Percentiles rank a stretch among this genome's conserved stretches.
Evolutionary conservation across 2,329 filamentous ascomycete genomes (phyloP).

Genomic region (Leptodontidium sp.): DNA sequence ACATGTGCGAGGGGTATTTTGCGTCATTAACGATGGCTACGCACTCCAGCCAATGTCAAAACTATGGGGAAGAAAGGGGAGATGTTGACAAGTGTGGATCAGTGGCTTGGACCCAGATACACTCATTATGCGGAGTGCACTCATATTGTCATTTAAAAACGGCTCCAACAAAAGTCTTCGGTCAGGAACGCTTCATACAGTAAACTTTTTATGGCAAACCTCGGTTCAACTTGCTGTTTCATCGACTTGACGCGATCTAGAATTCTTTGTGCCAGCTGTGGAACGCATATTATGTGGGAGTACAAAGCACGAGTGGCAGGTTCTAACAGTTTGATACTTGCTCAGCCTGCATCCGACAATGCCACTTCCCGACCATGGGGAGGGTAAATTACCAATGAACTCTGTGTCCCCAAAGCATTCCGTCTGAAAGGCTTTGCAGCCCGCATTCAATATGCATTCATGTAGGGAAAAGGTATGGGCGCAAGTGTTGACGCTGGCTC

Average conservation of each 20-base stretch:
- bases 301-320: background rate
- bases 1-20: too few species aligned
- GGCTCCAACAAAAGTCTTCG: too few species aligned
- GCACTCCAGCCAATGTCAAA: too few species aligned
- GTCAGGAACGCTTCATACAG: too few species aligned
- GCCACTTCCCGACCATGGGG: background rate
- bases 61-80: too few species aligned
- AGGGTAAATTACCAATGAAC: background rate
- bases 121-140: too few species aligned
- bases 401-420: background rate
- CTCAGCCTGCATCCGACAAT: background rate
- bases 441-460: background rate
- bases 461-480: background rate
- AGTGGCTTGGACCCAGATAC: too few species aligned
- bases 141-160: too few species aligned
- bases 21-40: too few species aligned
- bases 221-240: background rate
- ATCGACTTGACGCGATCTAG: background rate
- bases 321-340: background rate
- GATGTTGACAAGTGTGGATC: too few species aligned
- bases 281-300: background rate
- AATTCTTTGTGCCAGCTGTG: conserved; percentile 3
- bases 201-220: too few species aligned
- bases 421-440: background rate
- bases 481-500: background rate